Base-by-base conservation (phyloP, 2,329 filamentous ascomycete genomes). In the Ascochyta clinopodiicola region DNA sequence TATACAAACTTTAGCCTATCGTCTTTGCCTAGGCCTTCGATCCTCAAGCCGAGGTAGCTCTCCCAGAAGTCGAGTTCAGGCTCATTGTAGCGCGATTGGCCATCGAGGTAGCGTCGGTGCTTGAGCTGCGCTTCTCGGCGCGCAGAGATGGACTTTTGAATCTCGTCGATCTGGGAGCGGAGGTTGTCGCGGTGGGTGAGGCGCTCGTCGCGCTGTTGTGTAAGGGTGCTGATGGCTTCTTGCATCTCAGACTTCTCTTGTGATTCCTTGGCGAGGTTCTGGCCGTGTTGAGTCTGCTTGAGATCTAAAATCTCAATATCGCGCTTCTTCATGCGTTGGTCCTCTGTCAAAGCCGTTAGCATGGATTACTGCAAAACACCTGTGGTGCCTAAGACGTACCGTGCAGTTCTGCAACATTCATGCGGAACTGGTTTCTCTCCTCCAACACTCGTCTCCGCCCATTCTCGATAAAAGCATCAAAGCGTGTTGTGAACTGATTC, bases 41-140 rank as follows among this genome's bases (percentile, higher is more conserved):
- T 96, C 57, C 89, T 83, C 72, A 98, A 76, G 55, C 94, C 93
- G 56, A 99, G 80, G 72, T 94, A 95, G 50, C 89, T 89, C 74
- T 96, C 90, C 95, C 95, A 99, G 73, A 98, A 98, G 64, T 93
- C 90, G 40, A 99, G 83, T 79, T 99, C 95, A 0, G 95, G 95
- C 38, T 91, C 85, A 76, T 99, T 98, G 77, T 94, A 90, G 31
- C 92, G 86, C 49, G 90, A 86, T 78, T 98, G 94, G 2, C 88
- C 85, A 67, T 96, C 91, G 34, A 96, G 81, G 65, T 91, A 87
- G 59, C 86, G 84, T 43, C 90, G 87, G 72, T 91, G 87, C 60
- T 85, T 85, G 46, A 86, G 82, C 77, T 92, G 90, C 12, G 88
- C 87, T n/a, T 88, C 88, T 21, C 90, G 78, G 36, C 86, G 83